Conservation (phyloP, 768 basidiomycete genomes). For the Xerocomellus dryophilus region DNA sequence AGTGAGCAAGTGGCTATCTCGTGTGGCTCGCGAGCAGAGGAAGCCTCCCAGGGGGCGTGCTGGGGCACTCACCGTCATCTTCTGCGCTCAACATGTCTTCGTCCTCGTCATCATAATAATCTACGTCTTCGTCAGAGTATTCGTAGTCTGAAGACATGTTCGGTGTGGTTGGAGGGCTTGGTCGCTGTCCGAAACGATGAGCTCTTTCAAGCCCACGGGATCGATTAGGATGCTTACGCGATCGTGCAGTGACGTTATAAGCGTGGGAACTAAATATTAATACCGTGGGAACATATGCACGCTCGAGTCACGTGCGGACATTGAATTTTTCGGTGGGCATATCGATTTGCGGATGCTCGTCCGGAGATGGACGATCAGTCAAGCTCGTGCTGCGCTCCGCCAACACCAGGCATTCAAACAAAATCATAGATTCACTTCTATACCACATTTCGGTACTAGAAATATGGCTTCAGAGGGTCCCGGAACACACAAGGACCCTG, state of each 20-base stretch:
- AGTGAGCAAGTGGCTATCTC: slow-evolving; percentile 16
- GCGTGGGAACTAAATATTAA: slow-evolving; percentile 6
- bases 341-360: slow-evolving; percentile 29
- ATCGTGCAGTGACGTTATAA: slow-evolving; percentile 18
- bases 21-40: slow-evolving; percentile 24
- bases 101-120: slow-evolving; percentile 70
- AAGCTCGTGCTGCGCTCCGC: slow-evolving; percentile 10
- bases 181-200: slow-evolving; percentile 20
- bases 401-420: background rate
- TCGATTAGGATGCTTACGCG: slow-evolving; percentile 32
- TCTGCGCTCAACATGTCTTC: slow-evolving; percentile 62
- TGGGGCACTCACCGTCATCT: slow-evolving; percentile 46
- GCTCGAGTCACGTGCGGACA: background rate
- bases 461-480: slow-evolving; percentile 40
- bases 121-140: slow-evolving; percentile 63
- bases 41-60: background rate
- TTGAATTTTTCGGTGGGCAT: slow-evolving; percentile 15
- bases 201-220: slow-evolving; percentile 12
- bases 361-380: slow-evolving; percentile 20
- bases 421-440: background rate
- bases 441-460: slow-evolving; percentile 10
- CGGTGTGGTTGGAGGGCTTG: slow-evolving; percentile 6
- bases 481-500: slow-evolving; percentile 63
- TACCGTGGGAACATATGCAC: background rate
- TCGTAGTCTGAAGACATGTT: slow-evolving; percentile 66